Percentiles rank a stretch among this genome's conserved stretches.
Conservation (phyloP, 2,329 filamentous ascomycete species). For the Coniella vitis region DNA sequence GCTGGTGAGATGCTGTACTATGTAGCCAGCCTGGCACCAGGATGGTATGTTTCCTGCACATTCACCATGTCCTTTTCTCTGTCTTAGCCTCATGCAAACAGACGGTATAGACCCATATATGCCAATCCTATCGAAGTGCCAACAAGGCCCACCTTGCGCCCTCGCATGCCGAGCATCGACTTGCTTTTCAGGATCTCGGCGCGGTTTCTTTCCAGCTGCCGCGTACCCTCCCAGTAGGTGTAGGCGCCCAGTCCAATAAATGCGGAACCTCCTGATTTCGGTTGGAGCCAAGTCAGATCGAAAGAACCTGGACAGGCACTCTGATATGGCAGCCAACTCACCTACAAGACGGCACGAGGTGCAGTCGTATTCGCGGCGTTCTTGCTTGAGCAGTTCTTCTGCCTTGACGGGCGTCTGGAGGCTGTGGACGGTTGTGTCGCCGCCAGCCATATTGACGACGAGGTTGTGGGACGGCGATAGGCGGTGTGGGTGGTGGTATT, state of each 20-base stretch:
- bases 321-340: too few species aligned
- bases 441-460: slow-evolving; percentile 33
- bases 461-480: too few species aligned
- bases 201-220: slow-evolving; percentile 61
- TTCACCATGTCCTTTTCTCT: too few species aligned
- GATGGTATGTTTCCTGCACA: neutral
- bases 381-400: slow-evolving; percentile 45
- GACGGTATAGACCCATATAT: slow-evolving; percentile 64
- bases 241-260: slow-evolving; percentile 72
- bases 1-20: neutral
- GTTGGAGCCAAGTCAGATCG: too few species aligned
- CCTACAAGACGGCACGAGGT: slow-evolving; percentile 64
- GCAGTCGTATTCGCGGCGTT: slow-evolving; percentile 59
- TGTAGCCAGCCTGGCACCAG: neutral
- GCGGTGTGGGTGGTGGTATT: too few species aligned
- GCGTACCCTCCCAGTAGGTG: slow-evolving; percentile 69
- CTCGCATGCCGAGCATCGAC: slow-evolving; percentile 66
- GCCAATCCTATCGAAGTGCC: slow-evolving; percentile 61
- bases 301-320: too few species aligned
- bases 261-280: slow-evolving; percentile 57
- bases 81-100: slow-evolving; percentile 43
- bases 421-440: slow-evolving; percentile 43
- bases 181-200: slow-evolving; percentile 61
- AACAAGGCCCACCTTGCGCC: slow-evolving; percentile 59
- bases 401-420: slow-evolving; percentile 57